Conservation (phyloP, 495 filamentous ascomycete genomes). For the Aspergillus taichungensis region DNA sequence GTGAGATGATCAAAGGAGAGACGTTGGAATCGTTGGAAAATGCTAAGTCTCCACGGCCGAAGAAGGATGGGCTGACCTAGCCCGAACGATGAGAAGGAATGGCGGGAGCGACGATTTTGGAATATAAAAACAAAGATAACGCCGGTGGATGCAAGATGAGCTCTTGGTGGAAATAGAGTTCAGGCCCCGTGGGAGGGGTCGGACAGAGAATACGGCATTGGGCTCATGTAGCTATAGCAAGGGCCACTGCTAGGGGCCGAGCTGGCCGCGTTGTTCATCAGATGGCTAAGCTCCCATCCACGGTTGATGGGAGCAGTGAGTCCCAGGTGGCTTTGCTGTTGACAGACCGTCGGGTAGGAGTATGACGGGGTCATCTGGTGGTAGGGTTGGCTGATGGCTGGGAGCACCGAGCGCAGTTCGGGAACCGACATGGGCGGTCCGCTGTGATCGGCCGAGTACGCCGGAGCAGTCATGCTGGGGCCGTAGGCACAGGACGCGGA, state of each 20-base stretch:
- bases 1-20: conserved; percentile 32
- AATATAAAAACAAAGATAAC: conserved; percentile 8
- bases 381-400: conserved; percentile 26
- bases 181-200: conserved; percentile 16
- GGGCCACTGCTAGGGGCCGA: conserved; percentile 11
- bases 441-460: conserved; percentile 21
- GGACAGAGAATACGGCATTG: conserved; percentile 27
- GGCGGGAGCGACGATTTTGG: conserved; percentile 27
- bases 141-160: conserved; percentile 8
- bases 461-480: conserved; percentile 13
- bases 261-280: conserved; percentile 12
- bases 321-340: conserved; percentile 20
- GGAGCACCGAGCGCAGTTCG: conserved; percentile 26
- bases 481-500: conserved; percentile 26
- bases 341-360: conserved; percentile 29
- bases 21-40: conserved; percentile 28
- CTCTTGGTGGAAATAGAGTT: background rate
- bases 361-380: conserved; percentile 20
- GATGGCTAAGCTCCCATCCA: conserved; percentile 29
- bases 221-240: conserved; percentile 30
- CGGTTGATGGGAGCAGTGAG: conserved; percentile 18
- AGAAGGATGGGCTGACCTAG: conserved; percentile 9
- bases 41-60: conserved; percentile 8
- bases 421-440: conserved; percentile 14
- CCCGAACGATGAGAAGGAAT: conserved; percentile 1